Conservation (phyloP, 2,329 filamentous ascomycete species). For the Cordyceps tenuipes region DNA sequence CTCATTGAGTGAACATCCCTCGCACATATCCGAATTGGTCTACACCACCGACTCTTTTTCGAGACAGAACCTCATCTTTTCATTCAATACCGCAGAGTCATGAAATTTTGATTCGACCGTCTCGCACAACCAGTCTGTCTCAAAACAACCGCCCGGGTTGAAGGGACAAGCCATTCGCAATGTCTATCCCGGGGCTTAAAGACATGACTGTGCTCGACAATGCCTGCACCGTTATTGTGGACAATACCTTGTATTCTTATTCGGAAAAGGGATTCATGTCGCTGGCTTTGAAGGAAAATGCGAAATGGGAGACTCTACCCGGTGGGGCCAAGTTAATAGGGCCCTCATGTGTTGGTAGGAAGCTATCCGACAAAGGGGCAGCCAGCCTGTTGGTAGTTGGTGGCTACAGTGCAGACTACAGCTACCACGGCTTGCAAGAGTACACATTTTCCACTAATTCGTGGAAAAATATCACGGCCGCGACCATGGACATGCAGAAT, state of each 20-base stretch:
- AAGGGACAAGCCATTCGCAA: conserved; percentile 25
- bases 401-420: conserved; percentile 44
- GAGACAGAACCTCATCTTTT: not conserved
- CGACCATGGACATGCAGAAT: conserved; percentile 51
- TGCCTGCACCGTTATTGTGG: conserved; percentile 73
- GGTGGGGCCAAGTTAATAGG: conserved; percentile 65
- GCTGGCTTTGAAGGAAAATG: conserved; percentile 58
- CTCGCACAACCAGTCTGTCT: not conserved
- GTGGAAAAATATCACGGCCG: conserved; percentile 40
- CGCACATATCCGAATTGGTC: not conserved
- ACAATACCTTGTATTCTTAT: conserved; percentile 79
- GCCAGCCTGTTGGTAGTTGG: conserved; percentile 75
- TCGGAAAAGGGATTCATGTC: conserved; percentile 68
- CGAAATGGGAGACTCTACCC: conserved; percentile 59
- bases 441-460: conserved; percentile 45
- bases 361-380: conserved; percentile 46
- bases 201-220: conserved; percentile 53
- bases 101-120: conserved; percentile 20
- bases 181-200: conserved; percentile 65
- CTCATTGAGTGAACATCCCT: not conserved
- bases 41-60: not conserved
- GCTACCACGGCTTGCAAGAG: conserved; percentile 69
- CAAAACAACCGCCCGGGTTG: conserved; percentile 1
- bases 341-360: conserved; percentile 67
- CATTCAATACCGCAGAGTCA: conserved; percentile 25